Percentiles rank a stretch among this genome's conserved stretches.
Conservation (phyloP, 176 grass and related monocot genomes). For the Raddia distichophylla region DNA sequence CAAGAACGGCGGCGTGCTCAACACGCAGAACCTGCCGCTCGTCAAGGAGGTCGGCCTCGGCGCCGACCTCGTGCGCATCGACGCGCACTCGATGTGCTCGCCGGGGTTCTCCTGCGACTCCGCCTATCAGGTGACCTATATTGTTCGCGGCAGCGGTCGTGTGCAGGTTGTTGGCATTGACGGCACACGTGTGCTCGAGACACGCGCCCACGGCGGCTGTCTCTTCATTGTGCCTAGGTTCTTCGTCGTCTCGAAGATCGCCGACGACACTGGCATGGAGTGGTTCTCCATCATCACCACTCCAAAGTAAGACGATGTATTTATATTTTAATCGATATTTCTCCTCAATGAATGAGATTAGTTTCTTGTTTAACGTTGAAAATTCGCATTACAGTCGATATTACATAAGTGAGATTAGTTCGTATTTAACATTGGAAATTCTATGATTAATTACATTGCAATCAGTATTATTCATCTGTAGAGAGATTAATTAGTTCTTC, state of each 20-base stretch:
- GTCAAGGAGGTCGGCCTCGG: slow-evolving; percentile 37
- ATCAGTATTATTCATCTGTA: no score
- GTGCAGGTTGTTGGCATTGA: slow-evolving; percentile 63
- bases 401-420: no score
- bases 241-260: slow-evolving; percentile 74
- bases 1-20: slow-evolving; percentile 51
- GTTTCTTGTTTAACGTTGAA: no score
- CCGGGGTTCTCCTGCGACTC: slow-evolving; percentile 70
- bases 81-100: slow-evolving; percentile 63
- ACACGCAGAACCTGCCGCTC: slow-evolving; percentile 55
- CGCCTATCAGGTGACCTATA: slow-evolving; percentile 64
- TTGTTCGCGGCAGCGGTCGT: slow-evolving; percentile 52
- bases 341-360: no score
- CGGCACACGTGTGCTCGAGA: slow-evolving; percentile 56
- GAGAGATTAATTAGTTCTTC: no score
- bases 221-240: slow-evolving; percentile 71
- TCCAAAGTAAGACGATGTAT: slow-evolving; percentile 36
- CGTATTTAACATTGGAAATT: no score
- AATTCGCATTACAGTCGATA: no score
- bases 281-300: slow-evolving; percentile 82
- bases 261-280: slow-evolving; percentile 59
- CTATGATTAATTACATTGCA: no score
- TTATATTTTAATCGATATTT: no score
- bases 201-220: slow-evolving; percentile 35
- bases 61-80: slow-evolving; percentile 58